These are phyloP conservation scores for Agrocybe pediades DNA, from an alignment of 768 basidiomycete genomes.

Conservation along the genomic window DNA sequence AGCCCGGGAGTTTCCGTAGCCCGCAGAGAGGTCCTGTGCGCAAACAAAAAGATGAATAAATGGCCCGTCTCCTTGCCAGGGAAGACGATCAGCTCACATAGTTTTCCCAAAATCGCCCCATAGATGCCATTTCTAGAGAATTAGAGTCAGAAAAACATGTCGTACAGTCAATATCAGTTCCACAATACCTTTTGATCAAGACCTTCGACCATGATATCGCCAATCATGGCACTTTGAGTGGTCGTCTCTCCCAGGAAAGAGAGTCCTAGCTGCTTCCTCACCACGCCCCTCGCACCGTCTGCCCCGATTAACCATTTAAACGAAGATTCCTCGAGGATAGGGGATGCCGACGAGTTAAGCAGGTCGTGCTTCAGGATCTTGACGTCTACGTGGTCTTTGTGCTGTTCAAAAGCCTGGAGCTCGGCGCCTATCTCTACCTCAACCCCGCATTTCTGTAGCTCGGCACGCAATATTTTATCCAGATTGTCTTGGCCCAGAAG, in stretches of 20 bases:
- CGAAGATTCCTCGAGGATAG: constrained; percentile 22
- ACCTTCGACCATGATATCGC: constrained; percentile 42
- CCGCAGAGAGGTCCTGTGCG: neutral
- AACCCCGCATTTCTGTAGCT: constrained; percentile 30
- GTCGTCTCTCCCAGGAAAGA: constrained; percentile 40
- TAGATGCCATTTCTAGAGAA: constrained; percentile 43
- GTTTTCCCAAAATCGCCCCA: constrained; percentile 38
- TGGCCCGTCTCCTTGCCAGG: neutral
- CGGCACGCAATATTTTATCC: constrained; percentile 34
- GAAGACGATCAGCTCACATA: too few species aligned
- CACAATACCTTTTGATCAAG: constrained; percentile 28
- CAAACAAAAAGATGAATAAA: constrained; percentile 3
- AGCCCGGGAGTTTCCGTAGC: neutral
- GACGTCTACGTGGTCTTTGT: constrained; percentile 34
- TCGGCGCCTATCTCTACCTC: constrained; percentile 45
- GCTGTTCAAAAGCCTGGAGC: constrained; percentile 41
- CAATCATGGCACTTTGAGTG: constrained; percentile 32
- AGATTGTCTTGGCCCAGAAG: constrained; percentile 32
- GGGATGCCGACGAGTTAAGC: constrained; percentile 1
- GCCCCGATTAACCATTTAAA: constrained; percentile 42
- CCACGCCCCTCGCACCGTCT: constrained; percentile 43
- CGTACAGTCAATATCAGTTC: neutral
- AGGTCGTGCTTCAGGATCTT: constrained; percentile 21
- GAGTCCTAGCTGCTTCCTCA: constrained; percentile 39
- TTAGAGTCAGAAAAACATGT: neutral